Evolutionary conservation across 495 filamentous ascomycete genomes (phyloP), one percentile per base, ranked within the genome.

Genomic region (Elaphomyces granulatus): DNA sequence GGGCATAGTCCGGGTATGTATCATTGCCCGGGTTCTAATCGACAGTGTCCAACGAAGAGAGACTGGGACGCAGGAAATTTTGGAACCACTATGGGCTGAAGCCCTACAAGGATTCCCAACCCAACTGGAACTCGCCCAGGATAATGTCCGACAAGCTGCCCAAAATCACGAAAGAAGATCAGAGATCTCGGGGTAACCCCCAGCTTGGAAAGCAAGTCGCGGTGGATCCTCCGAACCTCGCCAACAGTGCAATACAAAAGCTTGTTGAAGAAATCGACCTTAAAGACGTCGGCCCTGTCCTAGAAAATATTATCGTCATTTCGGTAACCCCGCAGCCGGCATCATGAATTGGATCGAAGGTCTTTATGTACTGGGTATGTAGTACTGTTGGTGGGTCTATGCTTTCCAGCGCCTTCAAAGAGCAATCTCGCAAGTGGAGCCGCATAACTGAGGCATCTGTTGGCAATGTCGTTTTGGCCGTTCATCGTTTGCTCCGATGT

Each of bases 391-490:
- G 58, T 23, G 36, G 48, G 4, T 35, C 52, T 0, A 32, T 79
- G 0, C 46, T 74, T 4, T 48, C 57, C 0, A 64, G 45, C 8
- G 52, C 68, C 2, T 71, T 75, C 52, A 66, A 63, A 20, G 61
- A 72, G 28, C 73, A 80, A 45, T 70, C 71, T 0, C 46, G 34
- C 3, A 76, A 74, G 20, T 80, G 71, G 75, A 45, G 57, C 0
- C 21, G 17, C 1, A 52, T 80, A 4, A 63, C 69, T 0, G 21
- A 57, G 4, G 54, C 52, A 0, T 70, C 75, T 39, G 54, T 74
- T n/a, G 61, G 55, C 30, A 47, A 60, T 20, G 50, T 69, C 3
- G 64, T 76, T 15, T 32, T 41, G 10, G 35, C 53, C 2, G 59
- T 76, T 1, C 67, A 77, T 26, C 39, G 16, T 65, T 6, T 67